Conservation (phyloP, 2,329 filamentous ascomycete species). For the Ophiobolus disseminans region DNA sequence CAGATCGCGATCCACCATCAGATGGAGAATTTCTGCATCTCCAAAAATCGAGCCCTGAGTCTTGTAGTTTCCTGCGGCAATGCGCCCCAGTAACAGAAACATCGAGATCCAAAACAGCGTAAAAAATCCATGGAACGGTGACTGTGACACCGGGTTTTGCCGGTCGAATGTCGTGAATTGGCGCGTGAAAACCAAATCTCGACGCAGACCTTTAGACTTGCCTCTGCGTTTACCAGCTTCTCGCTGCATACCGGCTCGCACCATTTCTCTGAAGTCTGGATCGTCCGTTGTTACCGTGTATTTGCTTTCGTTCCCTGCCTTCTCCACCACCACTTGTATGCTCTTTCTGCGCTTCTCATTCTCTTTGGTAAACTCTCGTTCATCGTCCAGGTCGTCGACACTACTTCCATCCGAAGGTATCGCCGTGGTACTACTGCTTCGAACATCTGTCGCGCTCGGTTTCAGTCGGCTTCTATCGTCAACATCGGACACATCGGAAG, state of each 20-base stretch:
- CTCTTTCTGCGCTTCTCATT: constrained; percentile 43
- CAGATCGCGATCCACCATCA: constrained; percentile 68
- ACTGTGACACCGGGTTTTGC: constrained; percentile 70
- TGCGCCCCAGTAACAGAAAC: constrained; percentile 69
- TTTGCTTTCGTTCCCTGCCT: constrained; percentile 54
- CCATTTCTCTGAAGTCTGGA: constrained; percentile 56
- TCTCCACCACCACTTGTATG: constrained; percentile 57
- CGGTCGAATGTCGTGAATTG: constrained; percentile 78
- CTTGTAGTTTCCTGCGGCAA: constrained; percentile 72
- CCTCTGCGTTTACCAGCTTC: constrained; percentile 45
- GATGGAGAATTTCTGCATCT: constrained; percentile 72
- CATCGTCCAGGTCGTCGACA: constrained; percentile 15
- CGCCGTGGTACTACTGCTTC: constrained; percentile 32
- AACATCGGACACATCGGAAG: constrained; percentile 41
- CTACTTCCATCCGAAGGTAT: constrained; percentile 34
- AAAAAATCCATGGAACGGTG: constrained; percentile 80
- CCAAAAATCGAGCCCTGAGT: constrained; percentile 73
- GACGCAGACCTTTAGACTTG: constrained; percentile 51
- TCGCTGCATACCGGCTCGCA: constrained; percentile 53
- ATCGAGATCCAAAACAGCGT: constrained; percentile 76
- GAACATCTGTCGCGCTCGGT: constrained; percentile 44
- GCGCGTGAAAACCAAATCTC: constrained; percentile 72
- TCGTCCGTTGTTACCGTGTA: constrained; percentile 60
- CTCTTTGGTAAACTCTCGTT: constrained; percentile 8
- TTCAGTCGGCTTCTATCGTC: constrained; percentile 52